phyloP scores from a whole-genome alignment of 2,329 filamentous ascomycete species.

The Zasmidium cellare region DNA sequence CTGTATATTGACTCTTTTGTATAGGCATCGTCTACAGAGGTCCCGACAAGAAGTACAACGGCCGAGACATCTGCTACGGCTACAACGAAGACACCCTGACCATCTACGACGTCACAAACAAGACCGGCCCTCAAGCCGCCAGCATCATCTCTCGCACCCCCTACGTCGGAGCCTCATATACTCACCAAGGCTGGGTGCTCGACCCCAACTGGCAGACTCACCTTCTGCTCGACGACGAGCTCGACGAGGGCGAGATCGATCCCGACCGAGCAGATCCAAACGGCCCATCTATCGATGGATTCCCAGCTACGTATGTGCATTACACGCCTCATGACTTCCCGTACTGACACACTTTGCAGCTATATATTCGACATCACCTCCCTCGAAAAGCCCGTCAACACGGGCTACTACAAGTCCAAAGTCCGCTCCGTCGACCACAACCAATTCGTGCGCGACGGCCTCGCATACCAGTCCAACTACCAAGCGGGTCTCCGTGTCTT shows the following conservation, averaged over 20 bases:
- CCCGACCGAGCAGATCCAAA: conserved; percentile 32
- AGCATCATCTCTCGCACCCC: conserved; percentile 51
- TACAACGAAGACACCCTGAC: conserved; percentile 54
- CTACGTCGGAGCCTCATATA: conserved; percentile 52
- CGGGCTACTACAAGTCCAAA: conserved; percentile 40
- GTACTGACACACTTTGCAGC: background rate
- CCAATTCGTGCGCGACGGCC: conserved; percentile 41
- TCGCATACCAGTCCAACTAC: conserved; percentile 41
- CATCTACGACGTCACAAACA: conserved; percentile 50
- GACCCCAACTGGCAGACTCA: conserved; percentile 47
- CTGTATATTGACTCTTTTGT: background rate
- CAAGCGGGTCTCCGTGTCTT: conserved; percentile 37
- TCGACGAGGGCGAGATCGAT: conserved; percentile 50
- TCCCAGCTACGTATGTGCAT: conserved; percentile 45
- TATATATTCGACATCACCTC: conserved; percentile 54
- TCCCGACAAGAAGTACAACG: conserved; percentile 47
- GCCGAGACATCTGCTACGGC: conserved; percentile 53
- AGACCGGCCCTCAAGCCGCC: conserved; percentile 28
- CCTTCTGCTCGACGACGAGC: conserved; percentile 56
- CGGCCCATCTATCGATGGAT: conserved; percentile 38
- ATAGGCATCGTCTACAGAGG: conserved; percentile 53
- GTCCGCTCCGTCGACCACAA: conserved; percentile 43
- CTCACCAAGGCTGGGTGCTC: conserved; percentile 56
- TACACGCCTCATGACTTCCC: background rate
- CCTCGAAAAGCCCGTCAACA: conserved; percentile 44